Evolutionary conservation across 352 stramenopile species (phyloP).

Genomic region (Globisporangium irregulare): DNA sequence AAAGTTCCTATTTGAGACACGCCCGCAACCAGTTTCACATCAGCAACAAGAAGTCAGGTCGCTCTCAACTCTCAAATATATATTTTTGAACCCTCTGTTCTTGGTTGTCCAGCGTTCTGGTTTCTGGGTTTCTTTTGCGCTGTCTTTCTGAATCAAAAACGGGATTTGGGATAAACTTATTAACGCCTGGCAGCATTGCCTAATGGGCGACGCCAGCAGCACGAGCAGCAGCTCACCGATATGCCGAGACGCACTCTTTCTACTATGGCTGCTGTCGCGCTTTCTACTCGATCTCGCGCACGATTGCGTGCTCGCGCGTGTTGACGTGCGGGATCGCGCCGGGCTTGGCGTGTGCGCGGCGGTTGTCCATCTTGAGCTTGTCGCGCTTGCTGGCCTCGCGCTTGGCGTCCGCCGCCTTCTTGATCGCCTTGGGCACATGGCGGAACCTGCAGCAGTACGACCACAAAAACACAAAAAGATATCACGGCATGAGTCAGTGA

Average conservation of each 20-base stretch:
- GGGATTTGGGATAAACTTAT: background rate
- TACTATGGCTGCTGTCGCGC: background rate
- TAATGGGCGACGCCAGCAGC: background rate
- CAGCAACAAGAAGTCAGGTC: background rate
- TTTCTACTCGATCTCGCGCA: conserved; percentile 77
- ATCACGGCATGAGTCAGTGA: conserved; percentile 4
- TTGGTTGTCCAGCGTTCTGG: background rate
- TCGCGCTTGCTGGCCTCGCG: conserved; percentile 77
- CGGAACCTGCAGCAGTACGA: conserved; percentile 65
- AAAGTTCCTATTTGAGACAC: conserved; percentile 1
- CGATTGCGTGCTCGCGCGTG: conserved; percentile 70
- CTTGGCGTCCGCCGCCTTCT: conserved; percentile 93
- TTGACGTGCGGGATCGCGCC: conserved; percentile 73
- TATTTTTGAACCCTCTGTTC: background rate
- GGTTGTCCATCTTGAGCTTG: conserved; percentile 85
- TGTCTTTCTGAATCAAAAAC: background rate
- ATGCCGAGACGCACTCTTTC: background rate
- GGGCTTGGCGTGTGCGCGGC: conserved; percentile 71
- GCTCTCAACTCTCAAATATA: background rate
- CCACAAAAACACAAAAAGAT: conserved; percentile 7
- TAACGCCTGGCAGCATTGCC: too few relatives aligned
- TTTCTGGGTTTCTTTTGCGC: background rate
- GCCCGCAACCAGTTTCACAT: too few relatives aligned
- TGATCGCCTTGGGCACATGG: conserved; percentile 97
- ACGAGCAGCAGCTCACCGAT: background rate